Evolutionary conservation across 148 eudicot species (phyloP).

Genomic region (Nepenthes gracilis): DNA sequence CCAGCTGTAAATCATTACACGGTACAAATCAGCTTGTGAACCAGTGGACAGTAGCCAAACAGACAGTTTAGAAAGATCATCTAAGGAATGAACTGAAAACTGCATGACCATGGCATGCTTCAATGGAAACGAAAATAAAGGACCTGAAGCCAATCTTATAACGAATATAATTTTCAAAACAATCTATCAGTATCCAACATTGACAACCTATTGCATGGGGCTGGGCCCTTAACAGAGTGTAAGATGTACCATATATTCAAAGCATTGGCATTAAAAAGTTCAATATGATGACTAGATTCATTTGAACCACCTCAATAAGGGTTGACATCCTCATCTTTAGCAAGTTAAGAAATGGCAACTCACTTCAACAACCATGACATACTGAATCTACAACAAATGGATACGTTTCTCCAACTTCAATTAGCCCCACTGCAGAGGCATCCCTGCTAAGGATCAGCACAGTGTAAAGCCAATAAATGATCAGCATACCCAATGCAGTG

Average conservation of each 20-base stretch:
- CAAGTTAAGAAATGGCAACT: constrained; percentile 55
- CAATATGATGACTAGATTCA: constrained; percentile 51
- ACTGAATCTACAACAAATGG: constrained; percentile 54
- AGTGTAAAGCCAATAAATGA: not conserved
- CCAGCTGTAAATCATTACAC: constrained; percentile 55
- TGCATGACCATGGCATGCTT: constrained; percentile 10
- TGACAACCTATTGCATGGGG: too few species aligned
- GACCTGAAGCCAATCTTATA: not conserved
- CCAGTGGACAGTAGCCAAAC: constrained; percentile 59
- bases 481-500: not conserved
- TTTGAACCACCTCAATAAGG: constrained; percentile 53
- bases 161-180: too few species aligned
- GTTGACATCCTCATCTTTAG: constrained; percentile 65
- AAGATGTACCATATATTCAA: constrained; percentile 40
- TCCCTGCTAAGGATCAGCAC: constrained; percentile 25
- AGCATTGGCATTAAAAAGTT: constrained; percentile 43
- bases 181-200: too few species aligned
- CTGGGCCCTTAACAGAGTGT: not conserved
- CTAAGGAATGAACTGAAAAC: constrained; percentile 51
- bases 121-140: not conserved
- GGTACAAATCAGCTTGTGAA: constrained; percentile 54
- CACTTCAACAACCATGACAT: constrained; percentile 59
- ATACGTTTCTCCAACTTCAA: constrained; percentile 48
- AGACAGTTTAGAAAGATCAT: constrained; percentile 47
- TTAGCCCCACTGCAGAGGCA: constrained; percentile 43